These are phyloP conservation scores for Darksidea phi DNA, from an alignment of 495 filamentous ascomycete species.

Conservation along the genomic window DNA sequence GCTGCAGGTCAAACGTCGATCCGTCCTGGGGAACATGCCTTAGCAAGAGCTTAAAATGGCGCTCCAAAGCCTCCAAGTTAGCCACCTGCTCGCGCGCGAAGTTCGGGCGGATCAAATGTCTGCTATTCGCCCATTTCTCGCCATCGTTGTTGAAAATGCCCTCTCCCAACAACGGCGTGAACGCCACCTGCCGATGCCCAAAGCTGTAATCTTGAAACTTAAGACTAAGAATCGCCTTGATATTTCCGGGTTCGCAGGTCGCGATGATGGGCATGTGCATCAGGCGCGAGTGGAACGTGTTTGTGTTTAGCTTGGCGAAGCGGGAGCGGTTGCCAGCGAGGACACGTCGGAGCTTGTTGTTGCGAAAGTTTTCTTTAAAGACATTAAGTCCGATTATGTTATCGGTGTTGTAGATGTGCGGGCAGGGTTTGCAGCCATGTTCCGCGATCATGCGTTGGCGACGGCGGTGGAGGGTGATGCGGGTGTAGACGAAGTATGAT, in stretches of 20 bases:
- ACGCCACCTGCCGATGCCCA: slow-evolving; percentile 49
- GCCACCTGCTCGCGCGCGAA: slow-evolving; percentile 62
- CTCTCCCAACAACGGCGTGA: slow-evolving; percentile 60
- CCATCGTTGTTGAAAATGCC: slow-evolving; percentile 74
- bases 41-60: slow-evolving; percentile 56
- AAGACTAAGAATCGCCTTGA: slow-evolving; percentile 60
- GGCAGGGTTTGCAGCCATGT: slow-evolving; percentile 31
- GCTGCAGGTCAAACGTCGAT: slow-evolving; percentile 60
- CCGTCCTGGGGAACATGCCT: slow-evolving; percentile 50
- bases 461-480: slow-evolving; percentile 23
- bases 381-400: slow-evolving; percentile 40
- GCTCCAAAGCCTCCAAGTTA: slow-evolving; percentile 59
- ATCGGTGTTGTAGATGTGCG: slow-evolving; percentile 31
- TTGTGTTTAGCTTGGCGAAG: slow-evolving; percentile 27
- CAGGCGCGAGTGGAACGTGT: slow-evolving; percentile 31
- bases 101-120: slow-evolving; percentile 62
- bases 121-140: slow-evolving; percentile 61
- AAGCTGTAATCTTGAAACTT: slow-evolving; percentile 63
- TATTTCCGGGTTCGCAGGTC: slow-evolving; percentile 62
- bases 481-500: slow-evolving; percentile 22
- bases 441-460: slow-evolving; percentile 24
- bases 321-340: slow-evolving; percentile 22
- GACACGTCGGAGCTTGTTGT: slow-evolving; percentile 30
- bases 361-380: slow-evolving; percentile 30
- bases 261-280: slow-evolving; percentile 40